Percentiles rank a stretch among this genome's conserved stretches.
These are phyloP conservation scores for Elasticomyces elasticus DNA, from an alignment of 495 filamentous ascomycete species.

Conservation along the genomic window DNA sequence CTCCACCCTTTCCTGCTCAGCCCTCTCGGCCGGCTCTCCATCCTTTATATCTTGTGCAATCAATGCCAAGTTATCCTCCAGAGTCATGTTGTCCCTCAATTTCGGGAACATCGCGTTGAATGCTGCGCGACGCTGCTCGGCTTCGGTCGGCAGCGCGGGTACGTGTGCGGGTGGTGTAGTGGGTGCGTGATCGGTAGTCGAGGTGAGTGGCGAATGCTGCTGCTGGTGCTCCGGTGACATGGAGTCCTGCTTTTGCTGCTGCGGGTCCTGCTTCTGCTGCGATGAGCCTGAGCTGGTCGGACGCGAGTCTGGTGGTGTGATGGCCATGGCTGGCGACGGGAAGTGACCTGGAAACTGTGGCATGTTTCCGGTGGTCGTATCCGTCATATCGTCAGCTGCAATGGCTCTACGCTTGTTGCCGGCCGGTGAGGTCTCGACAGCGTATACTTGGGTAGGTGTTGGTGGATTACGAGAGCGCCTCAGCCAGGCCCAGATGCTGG, in stretches of 20 bases:
- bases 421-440: not conserved
- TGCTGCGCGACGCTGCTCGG: not conserved
- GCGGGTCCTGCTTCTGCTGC: not conserved
- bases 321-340: not conserved
- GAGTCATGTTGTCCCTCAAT: not conserved
- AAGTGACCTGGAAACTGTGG: not conserved
- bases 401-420: slow-evolving; percentile 6
- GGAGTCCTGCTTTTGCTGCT: not conserved
- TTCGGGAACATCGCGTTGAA: not conserved
- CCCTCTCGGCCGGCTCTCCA: not conserved
- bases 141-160: not conserved
- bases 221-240: not conserved
- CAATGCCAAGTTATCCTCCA: not conserved
- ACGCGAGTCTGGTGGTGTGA: not conserved
- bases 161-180: not conserved
- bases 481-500: not conserved
- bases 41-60: not conserved
- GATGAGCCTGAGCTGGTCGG: not conserved
- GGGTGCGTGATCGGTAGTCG: not conserved
- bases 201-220: not conserved
- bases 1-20: not conserved
- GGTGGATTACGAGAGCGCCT: too few relatives aligned
- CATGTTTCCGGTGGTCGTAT: not conserved
- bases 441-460: not conserved
- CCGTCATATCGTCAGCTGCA: not conserved